phyloP scores from a whole-genome alignment of 75 land plant species.

The Picea sitchensis region DNA sequence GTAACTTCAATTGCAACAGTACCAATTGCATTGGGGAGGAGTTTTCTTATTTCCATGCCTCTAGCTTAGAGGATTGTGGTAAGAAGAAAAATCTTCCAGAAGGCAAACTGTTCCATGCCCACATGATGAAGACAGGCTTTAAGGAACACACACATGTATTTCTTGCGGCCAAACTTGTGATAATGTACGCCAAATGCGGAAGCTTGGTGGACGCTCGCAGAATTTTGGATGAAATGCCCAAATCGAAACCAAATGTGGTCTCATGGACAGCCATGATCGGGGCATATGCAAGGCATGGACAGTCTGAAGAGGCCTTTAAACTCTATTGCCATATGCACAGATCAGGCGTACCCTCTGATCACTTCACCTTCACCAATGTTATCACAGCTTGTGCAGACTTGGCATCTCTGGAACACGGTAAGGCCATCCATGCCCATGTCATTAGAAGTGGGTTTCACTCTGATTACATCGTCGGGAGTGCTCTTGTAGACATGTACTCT shows the following conservation, averaged over 20 bases:
- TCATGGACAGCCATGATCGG: slow-evolving; percentile 62
- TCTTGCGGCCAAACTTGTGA: slow-evolving; percentile 11
- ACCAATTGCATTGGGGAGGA: no score
- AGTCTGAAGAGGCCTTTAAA: slow-evolving; percentile 32
- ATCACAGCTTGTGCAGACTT: slow-evolving; percentile 54
- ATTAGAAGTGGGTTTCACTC: slow-evolving; percentile 21
- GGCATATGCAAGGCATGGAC: slow-evolving; percentile 35
- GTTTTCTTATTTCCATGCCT: no score
- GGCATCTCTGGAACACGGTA: slow-evolving; percentile 22
- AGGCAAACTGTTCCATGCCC: slow-evolving; percentile 15
- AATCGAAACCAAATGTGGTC: slow-evolving; percentile 19
- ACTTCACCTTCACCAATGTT: slow-evolving; percentile 40
- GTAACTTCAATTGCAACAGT: no score
- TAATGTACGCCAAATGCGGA: slow-evolving; percentile 28
- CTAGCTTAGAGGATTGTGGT: neutral
- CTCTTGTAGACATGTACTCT: slow-evolving; percentile 63
- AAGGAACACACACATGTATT: slow-evolving; percentile 5
- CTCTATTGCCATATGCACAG: slow-evolving; percentile 38
- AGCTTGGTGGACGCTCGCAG: slow-evolving; percentile 11
- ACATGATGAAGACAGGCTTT: slow-evolving; percentile 8
- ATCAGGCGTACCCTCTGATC: slow-evolving; percentile 28
- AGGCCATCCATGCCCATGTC: slow-evolving; percentile 40
- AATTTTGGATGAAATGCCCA: slow-evolving; percentile 9
- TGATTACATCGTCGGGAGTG: slow-evolving; percentile 31
- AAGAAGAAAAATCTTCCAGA: neutral